Conservation (phyloP, 192 early-diverging fungal species). For the Allomyces macrogynus region DNA sequence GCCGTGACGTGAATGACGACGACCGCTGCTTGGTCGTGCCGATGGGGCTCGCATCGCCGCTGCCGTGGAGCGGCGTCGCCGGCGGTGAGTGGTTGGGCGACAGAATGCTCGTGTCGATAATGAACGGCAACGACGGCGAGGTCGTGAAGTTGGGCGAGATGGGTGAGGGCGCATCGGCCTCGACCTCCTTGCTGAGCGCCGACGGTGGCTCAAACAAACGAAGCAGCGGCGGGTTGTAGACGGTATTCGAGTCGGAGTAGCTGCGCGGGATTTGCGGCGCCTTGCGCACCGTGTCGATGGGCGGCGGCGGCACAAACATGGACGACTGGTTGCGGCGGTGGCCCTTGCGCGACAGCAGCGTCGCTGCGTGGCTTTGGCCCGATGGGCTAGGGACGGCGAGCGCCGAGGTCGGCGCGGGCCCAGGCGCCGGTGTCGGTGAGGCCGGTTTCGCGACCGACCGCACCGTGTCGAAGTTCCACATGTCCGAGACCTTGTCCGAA, state of each 20-base stretch:
- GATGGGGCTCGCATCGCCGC: too few relatives aligned
- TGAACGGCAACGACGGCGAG: background rate
- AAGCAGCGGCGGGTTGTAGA: background rate
- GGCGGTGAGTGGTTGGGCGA: background rate
- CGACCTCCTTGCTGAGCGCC: background rate
- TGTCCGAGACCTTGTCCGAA: background rate
- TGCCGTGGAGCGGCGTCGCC: too few relatives aligned
- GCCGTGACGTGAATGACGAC: background rate
- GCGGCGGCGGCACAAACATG: background rate
- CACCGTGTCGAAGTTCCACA: background rate
- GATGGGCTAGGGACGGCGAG: too few relatives aligned
- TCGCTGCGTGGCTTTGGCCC: too few relatives aligned
- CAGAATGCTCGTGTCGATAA: background rate
- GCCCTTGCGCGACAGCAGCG: background rate
- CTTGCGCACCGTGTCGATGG: background rate
- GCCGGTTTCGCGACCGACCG: background rate
- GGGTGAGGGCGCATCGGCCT: background rate
- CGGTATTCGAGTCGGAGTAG: background rate
- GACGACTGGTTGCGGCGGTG: background rate
- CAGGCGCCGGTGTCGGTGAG: background rate
- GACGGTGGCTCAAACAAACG: background rate
- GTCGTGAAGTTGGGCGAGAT: background rate
- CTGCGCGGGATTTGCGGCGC: background rate
- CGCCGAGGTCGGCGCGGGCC: background rate
- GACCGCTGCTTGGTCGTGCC: too few relatives aligned